Conservation (phyloP, 306 rosid genomes). For the Prunus campanulata region DNA sequence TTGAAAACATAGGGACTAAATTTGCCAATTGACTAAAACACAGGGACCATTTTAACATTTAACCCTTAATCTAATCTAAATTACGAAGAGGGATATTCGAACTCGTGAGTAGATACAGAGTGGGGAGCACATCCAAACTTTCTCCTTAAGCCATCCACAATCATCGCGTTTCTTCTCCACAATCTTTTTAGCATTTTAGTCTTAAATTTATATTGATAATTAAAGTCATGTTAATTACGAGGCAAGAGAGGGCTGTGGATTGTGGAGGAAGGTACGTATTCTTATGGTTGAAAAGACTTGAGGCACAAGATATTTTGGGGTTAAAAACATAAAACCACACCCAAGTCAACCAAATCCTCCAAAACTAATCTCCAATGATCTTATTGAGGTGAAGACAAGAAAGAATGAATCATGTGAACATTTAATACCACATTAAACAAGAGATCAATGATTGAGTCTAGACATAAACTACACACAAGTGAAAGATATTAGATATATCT, state of each 20-base stretch:
- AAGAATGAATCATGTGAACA: constrained; percentile 13
- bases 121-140: not conserved
- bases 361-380: not conserved
- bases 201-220: too few relatives aligned
- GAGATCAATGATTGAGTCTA: constrained; percentile 22
- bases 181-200: too few relatives aligned
- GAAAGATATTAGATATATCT: constrained; percentile 4
- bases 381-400: constrained; percentile 4
- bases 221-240: not conserved
- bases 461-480: constrained; percentile 21
- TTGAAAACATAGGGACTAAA: too few relatives aligned
- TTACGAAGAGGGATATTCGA: fast-evolving
- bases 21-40: too few relatives aligned
- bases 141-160: not conserved
- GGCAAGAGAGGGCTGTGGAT: not conserved
- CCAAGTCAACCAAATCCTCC: too few relatives aligned
- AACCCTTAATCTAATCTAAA: too few relatives aligned
- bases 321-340: too few relatives aligned
- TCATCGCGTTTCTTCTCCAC: too few relatives aligned
- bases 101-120: too few relatives aligned
- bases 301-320: too few relatives aligned
- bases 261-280: not conserved
- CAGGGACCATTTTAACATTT: too few relatives aligned
- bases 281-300: too few relatives aligned
- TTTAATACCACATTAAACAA: constrained; percentile 8